Evolutionary conservation across 805 yeast species (phyloP).

Genomic region (Brettanomyces nanus): DNA sequence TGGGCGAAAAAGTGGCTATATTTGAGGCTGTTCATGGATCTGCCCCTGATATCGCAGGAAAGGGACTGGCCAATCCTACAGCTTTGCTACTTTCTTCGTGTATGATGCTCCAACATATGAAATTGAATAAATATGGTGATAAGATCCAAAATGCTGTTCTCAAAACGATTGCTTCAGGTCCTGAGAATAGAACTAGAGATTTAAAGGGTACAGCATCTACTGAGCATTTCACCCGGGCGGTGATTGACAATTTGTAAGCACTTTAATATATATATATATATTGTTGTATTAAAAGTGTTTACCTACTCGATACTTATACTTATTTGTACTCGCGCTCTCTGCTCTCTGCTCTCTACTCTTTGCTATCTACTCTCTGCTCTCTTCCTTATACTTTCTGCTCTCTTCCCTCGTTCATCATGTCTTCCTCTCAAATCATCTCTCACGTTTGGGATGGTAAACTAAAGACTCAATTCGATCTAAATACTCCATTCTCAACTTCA

Average conservation of each 20-base stretch:
- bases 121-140: conserved; percentile 72
- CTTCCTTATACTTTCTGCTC: background rate
- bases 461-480: conserved; percentile 19
- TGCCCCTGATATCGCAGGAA: conserved; percentile 99
- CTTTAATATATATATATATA: background rate
- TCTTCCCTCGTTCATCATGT: background rate
- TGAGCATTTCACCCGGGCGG: conserved; percentile 82
- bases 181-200: conserved; percentile 94
- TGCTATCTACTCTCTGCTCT: background rate
- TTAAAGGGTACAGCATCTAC: conserved; percentile 90
- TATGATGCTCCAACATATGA: conserved; percentile 99
- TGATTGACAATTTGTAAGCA: conserved; percentile 62
- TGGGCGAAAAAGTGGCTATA: conserved; percentile 96
- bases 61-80: conserved; percentile 98
- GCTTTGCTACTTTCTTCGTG: conserved; percentile 91
- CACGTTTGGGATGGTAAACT: conserved; percentile 5
- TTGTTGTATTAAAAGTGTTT: too few species aligned
- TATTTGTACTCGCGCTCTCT: background rate
- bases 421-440: conserved; percentile 3
- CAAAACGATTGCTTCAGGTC: conserved; percentile 88
- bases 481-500: background rate
- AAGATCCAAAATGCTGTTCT: conserved; percentile 82
- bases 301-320: background rate
- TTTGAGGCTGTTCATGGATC: conserved; percentile 99
- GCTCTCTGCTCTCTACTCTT: background rate